Evolutionary conservation across 805 yeast genomes (phyloP).

Genomic region (Metschnikowia borealis): DNA sequence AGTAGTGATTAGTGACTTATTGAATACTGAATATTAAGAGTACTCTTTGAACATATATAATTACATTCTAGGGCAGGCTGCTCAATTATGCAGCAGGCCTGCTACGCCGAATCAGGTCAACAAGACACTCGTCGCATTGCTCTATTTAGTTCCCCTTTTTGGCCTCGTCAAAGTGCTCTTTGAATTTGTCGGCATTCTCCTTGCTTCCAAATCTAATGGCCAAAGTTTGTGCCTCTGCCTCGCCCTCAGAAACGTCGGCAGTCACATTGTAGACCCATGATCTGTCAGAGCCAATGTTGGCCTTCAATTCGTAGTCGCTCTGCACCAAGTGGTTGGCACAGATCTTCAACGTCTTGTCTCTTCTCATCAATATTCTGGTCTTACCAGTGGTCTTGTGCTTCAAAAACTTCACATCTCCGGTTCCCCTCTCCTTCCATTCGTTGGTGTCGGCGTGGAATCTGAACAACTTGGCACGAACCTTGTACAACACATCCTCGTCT

Average conservation of each 20-base stretch:
- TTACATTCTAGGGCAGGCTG: too few relatives aligned
- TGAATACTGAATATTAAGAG: too few relatives aligned
- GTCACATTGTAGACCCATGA: conserved; percentile 97
- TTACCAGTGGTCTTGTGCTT: conserved; percentile 79
- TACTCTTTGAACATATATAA: too few relatives aligned
- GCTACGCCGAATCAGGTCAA: not conserved
- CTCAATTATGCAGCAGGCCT: not conserved
- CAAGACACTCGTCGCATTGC: not conserved
- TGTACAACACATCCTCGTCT: conserved; percentile 75
- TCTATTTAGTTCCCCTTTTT: conserved; percentile 35
- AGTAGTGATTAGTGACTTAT: too few relatives aligned
- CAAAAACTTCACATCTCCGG: conserved; percentile 95
- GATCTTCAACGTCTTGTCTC: conserved; percentile 96
- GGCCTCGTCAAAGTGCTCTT: conserved; percentile 85
- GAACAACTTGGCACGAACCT: conserved; percentile 93
- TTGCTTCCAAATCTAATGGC: conserved; percentile 93
- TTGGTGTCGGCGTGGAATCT: conserved; percentile 77
- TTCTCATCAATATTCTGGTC: conserved; percentile 94
- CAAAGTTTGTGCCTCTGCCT: conserved; percentile 90
- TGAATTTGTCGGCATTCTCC: conserved; percentile 93
- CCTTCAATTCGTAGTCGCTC: conserved; percentile 76
- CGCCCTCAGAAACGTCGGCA: conserved; percentile 94
- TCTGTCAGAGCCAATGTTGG: conserved; percentile 95
- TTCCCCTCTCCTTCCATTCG: conserved; percentile 99
- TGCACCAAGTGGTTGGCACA: conserved; percentile 94